These are phyloP conservation scores for Prunus mongolica DNA, from an alignment of 306 rosid species.

Conservation along the genomic window DNA sequence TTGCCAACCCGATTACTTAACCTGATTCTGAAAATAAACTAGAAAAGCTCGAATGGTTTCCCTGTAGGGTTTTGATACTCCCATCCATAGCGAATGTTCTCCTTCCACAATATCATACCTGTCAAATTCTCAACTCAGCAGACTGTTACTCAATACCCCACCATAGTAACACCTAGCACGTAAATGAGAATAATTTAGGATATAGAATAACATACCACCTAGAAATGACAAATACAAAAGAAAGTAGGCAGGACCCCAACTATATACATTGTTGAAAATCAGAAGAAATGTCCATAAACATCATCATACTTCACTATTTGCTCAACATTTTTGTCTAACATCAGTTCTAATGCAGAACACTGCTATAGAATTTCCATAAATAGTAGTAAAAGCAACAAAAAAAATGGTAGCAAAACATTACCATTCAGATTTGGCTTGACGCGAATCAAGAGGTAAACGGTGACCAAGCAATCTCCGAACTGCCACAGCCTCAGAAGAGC, in stretches of 20 bases:
- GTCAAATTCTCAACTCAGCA: conserved; percentile 27
- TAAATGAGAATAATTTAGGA: conserved; percentile 11
- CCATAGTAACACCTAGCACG: conserved; percentile 23
- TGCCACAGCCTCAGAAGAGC: conserved; percentile 84
- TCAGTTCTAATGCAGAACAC: neutral
- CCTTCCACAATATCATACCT: conserved; percentile 96
- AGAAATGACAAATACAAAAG: neutral
- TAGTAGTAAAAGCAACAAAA: neutral
- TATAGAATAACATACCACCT: neutral
- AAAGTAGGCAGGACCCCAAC: neutral
- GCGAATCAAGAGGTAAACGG: conserved; percentile 61
- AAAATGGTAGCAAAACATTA: conserved; percentile 11
- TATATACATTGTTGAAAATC: neutral
- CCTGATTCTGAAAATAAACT: conserved; percentile 91
- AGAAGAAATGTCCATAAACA: neutral
- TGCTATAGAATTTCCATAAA: neutral
- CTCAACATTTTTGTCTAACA: neutral
- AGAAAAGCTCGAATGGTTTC: conserved; percentile 94
- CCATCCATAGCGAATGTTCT: conserved; percentile 69
- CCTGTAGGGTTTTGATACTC: conserved; percentile 87
- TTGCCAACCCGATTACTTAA: conserved; percentile 22
- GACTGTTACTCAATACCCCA: conserved; percentile 24
- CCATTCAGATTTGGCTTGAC: conserved; percentile 79
- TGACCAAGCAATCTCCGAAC: conserved; percentile 86
- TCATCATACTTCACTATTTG: neutral